phyloP scores from a whole-genome alignment of 441 rosid species.

The Bruguiera hainesii region DNA sequence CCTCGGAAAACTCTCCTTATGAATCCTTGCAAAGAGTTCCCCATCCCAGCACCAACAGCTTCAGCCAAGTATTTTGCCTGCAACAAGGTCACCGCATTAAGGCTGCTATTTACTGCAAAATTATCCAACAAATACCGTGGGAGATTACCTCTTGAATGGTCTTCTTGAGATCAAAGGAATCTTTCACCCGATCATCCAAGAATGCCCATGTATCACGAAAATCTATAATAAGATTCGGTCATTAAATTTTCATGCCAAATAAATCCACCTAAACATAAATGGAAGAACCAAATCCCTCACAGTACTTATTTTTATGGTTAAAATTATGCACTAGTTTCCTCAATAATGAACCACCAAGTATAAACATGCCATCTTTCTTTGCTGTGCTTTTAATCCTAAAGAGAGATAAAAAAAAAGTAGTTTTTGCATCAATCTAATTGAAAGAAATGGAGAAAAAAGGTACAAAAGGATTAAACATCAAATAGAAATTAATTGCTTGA shows the following conservation, averaged over 20 bases:
- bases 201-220: constrained; percentile 74
- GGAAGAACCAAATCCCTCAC: background rate
- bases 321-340: background rate
- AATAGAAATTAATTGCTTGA: background rate
- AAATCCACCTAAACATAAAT: background rate
- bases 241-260: constrained; percentile 1
- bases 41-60: constrained; percentile 87
- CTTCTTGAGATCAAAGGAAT: constrained; percentile 85
- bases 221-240: constrained; percentile 33
- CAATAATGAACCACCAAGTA: background rate
- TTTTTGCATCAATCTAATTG: background rate
- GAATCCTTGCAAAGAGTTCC: constrained; percentile 78
- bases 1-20: constrained; percentile 49
- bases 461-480: too few relatives aligned
- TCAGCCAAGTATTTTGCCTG: constrained; percentile 91
- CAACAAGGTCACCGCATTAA: constrained; percentile 17
- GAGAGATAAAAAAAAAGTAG: background rate
- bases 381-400: background rate
- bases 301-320: background rate
- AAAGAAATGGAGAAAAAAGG: background rate
- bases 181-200: constrained; percentile 75
- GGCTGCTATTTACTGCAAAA: background rate
- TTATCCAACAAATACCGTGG: background rate
- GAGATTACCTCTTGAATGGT: constrained; percentile 70
- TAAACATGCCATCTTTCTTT: background rate